Evolutionary conservation across 352 stramenopile genomes (phyloP).

Genomic region (Globisporangium nodosum): DNA sequence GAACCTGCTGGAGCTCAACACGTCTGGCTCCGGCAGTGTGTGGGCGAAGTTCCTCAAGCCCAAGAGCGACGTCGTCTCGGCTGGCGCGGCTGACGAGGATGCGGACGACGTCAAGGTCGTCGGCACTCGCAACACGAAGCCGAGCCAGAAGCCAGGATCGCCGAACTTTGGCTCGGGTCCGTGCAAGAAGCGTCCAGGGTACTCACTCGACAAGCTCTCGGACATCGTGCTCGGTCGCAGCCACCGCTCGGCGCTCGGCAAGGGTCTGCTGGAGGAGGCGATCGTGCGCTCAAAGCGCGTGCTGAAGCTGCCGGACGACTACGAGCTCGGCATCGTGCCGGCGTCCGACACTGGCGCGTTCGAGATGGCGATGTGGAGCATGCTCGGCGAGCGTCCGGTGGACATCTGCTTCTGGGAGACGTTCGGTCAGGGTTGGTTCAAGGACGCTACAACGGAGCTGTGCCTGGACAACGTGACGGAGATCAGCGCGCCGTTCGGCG

Average conservation of each 20-base stretch:
- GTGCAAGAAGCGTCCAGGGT: constrained; percentile 98
- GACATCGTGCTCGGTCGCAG: constrained; percentile 90
- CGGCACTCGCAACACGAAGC: constrained; percentile 52
- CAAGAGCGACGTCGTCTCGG: constrained; percentile 15
- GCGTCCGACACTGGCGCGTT: constrained; percentile 98
- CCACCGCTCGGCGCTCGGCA: constrained; percentile 97
- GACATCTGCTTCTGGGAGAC: constrained; percentile 96
- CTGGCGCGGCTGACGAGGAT: constrained; percentile 2
- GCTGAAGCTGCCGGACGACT: constrained; percentile 93
- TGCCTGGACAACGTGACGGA: constrained; percentile 93
- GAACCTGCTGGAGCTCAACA: constrained; percentile 75
- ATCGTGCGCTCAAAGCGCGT: constrained; percentile 95
- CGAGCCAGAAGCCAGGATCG: constrained; percentile 64
- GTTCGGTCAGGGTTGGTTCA: constrained; percentile 97
- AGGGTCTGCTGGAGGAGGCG: constrained; percentile 92
- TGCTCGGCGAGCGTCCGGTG: constrained; percentile 92
- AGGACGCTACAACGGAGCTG: constrained; percentile 93
- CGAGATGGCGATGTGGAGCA: constrained; percentile 99
- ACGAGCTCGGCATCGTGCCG: constrained; percentile 95
- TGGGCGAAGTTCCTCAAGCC: constrained; percentile 64
- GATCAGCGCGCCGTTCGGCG: constrained; percentile 94
- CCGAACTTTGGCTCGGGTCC: constrained; percentile 97
- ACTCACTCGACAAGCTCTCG: constrained; percentile 87
- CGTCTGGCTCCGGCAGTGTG: constrained; percentile 31
- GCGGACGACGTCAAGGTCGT: constrained; percentile 35